phyloP scores from a whole-genome alignment of 2,329 filamentous ascomycete genomes.

The Dichotomopilus funicola region DNA sequence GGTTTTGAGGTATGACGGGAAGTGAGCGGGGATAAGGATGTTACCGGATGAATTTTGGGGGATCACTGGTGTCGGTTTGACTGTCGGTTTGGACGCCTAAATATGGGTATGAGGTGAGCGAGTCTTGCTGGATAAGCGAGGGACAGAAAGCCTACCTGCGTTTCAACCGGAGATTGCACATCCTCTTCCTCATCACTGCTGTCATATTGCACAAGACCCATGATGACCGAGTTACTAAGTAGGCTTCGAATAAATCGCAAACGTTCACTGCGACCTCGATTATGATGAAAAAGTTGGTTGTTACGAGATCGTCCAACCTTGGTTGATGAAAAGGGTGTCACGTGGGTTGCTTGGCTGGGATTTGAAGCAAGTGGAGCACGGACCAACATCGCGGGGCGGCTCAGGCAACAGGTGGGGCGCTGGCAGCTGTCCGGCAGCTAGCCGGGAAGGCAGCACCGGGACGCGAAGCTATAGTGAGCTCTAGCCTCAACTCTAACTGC shows the following conservation, averaged over 20 bases:
- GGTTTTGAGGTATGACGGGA: neutral
- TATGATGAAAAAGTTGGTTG: neutral
- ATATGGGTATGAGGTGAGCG: no score
- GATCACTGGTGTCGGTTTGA: neutral
- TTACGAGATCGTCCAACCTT: neutral
- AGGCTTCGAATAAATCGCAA: neutral
- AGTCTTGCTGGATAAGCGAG: neutral
- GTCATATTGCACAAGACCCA: conserved; percentile 42
- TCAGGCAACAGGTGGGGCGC: conserved; percentile 10
- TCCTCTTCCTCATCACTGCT: conserved; percentile 48
- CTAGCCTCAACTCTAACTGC: conserved; percentile 20
- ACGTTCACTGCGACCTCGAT: neutral
- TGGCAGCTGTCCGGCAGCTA: conserved; percentile 10
- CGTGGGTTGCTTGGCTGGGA: conserved; percentile 15
- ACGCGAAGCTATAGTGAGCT: conserved; percentile 29
- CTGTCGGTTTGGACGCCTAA: neutral
- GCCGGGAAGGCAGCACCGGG: conserved; percentile 26
- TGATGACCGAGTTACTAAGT: neutral
- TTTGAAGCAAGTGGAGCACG: neutral
- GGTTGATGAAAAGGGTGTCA: conserved; percentile 22
- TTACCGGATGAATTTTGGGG: neutral
- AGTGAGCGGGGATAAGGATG: neutral
- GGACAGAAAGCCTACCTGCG: neutral
- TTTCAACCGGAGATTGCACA: conserved; percentile 6
- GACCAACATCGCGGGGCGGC: conserved; percentile 13